Conservation (phyloP, 306 rosid genomes). For the Corylus avellana region DNA sequence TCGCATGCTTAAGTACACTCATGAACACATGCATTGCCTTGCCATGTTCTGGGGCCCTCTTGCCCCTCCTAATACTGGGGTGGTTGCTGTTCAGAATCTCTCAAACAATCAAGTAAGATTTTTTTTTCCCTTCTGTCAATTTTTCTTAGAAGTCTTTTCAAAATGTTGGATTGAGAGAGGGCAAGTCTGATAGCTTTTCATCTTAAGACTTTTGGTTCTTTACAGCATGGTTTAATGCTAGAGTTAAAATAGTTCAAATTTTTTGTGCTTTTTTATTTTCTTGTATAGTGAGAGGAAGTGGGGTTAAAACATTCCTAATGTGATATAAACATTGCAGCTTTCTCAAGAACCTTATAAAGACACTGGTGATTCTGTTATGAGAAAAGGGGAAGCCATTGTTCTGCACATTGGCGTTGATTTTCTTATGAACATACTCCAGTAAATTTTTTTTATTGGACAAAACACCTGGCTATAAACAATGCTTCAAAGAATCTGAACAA, state of each 20-base stretch:
- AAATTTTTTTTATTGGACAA: neutral
- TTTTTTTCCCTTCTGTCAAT: slow-evolving; percentile 2
- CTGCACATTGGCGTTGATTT: neutral
- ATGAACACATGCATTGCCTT: slow-evolving; percentile 91
- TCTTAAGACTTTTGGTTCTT: neutral
- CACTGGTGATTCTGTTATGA: neutral
- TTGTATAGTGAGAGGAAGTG: neutral
- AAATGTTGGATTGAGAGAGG: neutral
- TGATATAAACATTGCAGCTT: neutral
- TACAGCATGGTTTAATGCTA: neutral
- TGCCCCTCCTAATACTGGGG: slow-evolving; percentile 87
- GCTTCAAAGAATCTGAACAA: neutral
- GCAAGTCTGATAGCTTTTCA: neutral
- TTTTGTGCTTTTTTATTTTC: neutral
- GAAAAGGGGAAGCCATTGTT: neutral
- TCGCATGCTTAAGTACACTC: slow-evolving; percentile 95
- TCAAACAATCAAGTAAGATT: slow-evolving; percentile 71
- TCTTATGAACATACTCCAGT: neutral
- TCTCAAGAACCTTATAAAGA: neutral
- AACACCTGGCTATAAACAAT: neutral
- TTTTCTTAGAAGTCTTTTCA: neutral
- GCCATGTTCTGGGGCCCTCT: slow-evolving; percentile 98
- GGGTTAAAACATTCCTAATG: neutral
- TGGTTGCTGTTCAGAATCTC: slow-evolving; percentile 83
- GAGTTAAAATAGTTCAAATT: neutral